Evolutionary conservation across 208 protist genomes (phyloP).

Genomic region (Leishmania braziliensis): DNA sequence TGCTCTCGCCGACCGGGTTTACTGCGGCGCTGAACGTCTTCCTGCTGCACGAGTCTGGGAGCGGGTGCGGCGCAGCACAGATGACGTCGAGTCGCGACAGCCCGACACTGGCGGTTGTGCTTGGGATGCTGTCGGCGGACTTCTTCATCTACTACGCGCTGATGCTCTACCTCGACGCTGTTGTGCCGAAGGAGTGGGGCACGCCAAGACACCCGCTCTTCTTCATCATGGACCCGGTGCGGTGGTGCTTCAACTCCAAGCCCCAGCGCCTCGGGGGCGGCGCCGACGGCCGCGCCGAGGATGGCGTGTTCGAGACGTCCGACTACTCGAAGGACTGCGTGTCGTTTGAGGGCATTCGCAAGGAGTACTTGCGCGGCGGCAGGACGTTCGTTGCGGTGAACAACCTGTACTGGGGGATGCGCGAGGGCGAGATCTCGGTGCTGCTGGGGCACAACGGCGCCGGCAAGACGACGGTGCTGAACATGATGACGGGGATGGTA

Average conservation of each 20-base stretch:
- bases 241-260: conserved; percentile 3
- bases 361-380: conserved; percentile 45
- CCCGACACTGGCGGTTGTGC: conserved; percentile 25
- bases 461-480: conserved; percentile 85
- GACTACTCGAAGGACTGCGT: conserved; percentile 28
- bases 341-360: conserved; percentile 37
- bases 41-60: conserved; percentile 37
- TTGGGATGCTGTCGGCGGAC: conserved; percentile 47
- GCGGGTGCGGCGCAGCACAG: conserved; percentile 34
- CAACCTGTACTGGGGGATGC: conserved; percentile 77
- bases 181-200: conserved; percentile 70
- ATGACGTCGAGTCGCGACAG: conserved; percentile 17
- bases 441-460: conserved; percentile 84
- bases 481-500: conserved; percentile 89
- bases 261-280: conserved; percentile 24
- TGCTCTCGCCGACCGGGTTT: conserved; percentile 56
- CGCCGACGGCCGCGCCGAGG: conserved; percentile 20
- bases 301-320: conserved; percentile 45
- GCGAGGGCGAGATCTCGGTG: conserved; percentile 69
- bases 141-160: conserved; percentile 63
- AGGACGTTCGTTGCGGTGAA: conserved; percentile 66
- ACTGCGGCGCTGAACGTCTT: conserved; percentile 34
- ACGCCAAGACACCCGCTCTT: conserved; percentile 65
- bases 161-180: conserved; percentile 74
- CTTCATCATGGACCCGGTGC: conserved; percentile 57